Base-by-base conservation (phyloP, 495 filamentous ascomycete genomes). In the Neurospora pannonica region DNA sequence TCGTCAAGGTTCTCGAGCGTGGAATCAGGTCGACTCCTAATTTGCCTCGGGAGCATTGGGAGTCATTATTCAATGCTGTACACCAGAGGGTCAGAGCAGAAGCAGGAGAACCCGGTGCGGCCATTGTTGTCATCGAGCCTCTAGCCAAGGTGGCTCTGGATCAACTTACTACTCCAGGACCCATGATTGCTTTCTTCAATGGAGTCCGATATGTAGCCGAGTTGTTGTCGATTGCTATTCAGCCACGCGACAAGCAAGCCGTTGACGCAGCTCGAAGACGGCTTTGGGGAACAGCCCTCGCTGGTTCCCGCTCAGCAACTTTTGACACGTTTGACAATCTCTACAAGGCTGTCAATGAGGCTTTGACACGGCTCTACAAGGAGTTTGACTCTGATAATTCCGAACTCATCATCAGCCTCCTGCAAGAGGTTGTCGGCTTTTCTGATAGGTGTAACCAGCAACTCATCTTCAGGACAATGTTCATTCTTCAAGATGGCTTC, bases 71-170 rank as follows among this genome's bases (percentile, higher is more conserved):
- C 70, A 82, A 86, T 13, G 82, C 85, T 3, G 85, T 93, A 21
- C 82, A 88, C 17, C 82, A 83, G n/a, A 86, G 87, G 70, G 87
- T 92, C 13, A 86, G 85, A 70, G 83, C 84, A 10, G 92, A 95
- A 74, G 88, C 88, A 48, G 92, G 93, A 7, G 89, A 92, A 73
- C 86, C 85, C 6, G 88, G 87, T 3, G 84, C 90, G 31, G 87
- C 89, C 4, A 83, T 89, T 24, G 85, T 88, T 37, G 85, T 92
- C 15, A 84, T 94, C 37, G 93, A 95, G 73, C 93, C 93, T 11
- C 79, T 97, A 28, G 88, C 93, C 5, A 89, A 89, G 70, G 78
- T 76, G 4, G 43, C 90, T 2, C 70, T 81, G 10, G 81, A 86
- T 10, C 72, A 77, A 70, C 38, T 79, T 8, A 77, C 71, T 15